Evolutionary conservation across 371 early-diverging fungal genomes (phyloP), one percentile per base, ranked within the genome.

Genomic region (Fennellomyces sp.): DNA sequence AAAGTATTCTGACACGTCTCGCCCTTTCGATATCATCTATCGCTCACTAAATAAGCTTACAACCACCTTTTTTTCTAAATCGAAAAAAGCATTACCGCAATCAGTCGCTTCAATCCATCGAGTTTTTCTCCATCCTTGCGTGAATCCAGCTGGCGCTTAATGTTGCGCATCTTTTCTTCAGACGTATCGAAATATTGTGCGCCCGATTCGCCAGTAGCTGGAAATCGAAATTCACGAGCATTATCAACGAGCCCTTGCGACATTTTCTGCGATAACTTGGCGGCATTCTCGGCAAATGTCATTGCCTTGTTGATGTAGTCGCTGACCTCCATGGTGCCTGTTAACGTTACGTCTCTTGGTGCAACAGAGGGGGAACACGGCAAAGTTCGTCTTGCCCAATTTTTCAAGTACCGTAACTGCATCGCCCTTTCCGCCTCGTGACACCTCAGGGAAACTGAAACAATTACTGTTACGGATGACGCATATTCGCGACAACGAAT

Each of bases 21-120:
- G 80, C n/a, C 97, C 97, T 76, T 92, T 92, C 28, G 93, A 92
- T 39, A 96, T 92, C 84, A 93, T 88, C 93, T 92, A 72, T 11
- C 49, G 30, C 27, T 33, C 8, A 33, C 35, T 8, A 33, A 33
- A 33, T 33, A 33, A 33, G n/a, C n/a, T n/a, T n/a, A 31, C 36
- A 25, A 7, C 5, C 4, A 33, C 5, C 3, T 35, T 15, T 39
- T 36, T 36, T 17, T 39, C 8, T 5, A 29, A 15, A 52, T 52
- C 11, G 21, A 5, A 23, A 10, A 12, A 27, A 45, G 3, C 26
- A 65, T 83, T 83, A 94, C 92, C 54, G 95, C 95, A 66, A 97
- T 87, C 52, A 97, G 76, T 38, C 93, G 82, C 75, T 94, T 95
- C 61, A 97, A 68, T 6, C 91, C 97, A 68, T 91, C 93, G 51